Evolutionary conservation across 2,329 filamentous ascomycete genomes (phyloP).

Genomic region (Thermothelomyces thermophilus): DNA sequence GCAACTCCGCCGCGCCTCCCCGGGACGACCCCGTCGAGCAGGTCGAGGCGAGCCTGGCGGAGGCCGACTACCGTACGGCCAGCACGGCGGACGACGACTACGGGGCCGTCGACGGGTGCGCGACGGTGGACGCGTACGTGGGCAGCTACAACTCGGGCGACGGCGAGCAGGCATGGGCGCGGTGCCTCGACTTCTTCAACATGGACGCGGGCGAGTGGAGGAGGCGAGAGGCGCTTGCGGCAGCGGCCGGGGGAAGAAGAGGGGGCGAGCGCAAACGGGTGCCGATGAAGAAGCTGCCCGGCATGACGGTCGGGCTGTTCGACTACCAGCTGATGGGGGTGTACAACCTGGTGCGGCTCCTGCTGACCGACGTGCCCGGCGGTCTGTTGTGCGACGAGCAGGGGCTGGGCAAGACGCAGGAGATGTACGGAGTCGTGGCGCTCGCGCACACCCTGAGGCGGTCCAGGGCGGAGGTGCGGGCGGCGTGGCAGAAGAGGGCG

Average conservation of each 20-base stretch:
- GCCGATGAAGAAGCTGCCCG: constrained; percentile 19
- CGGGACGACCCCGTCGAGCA: too few species aligned
- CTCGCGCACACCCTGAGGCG: constrained; percentile 14
- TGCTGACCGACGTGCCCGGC: constrained; percentile 14
- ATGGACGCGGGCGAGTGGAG: constrained; percentile 10
- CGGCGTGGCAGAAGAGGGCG: constrained; percentile 2
- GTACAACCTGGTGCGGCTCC: constrained; percentile 14
- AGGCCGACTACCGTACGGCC: constrained; percentile 2
- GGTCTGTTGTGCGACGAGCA: constrained; percentile 22
- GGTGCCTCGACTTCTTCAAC: constrained; percentile 20
- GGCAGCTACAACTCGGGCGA: constrained; percentile 20
- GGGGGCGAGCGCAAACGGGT: constrained; percentile 11
- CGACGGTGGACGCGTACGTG: constrained; percentile 18
- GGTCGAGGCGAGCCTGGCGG: too few species aligned
- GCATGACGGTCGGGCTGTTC: constrained; percentile 21
- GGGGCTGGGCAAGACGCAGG: constrained; percentile 24
- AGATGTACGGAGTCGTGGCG: constrained; percentile 22
- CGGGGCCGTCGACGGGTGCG: constrained; percentile 10
- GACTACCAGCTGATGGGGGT: constrained; percentile 24
- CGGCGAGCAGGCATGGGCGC: too few species aligned
- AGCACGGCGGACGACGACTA: constrained; percentile 18
- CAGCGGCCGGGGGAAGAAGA: neutral
- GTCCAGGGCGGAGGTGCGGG: constrained; percentile 17
- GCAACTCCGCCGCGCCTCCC: too few species aligned
- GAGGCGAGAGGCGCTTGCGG: neutral